Evolutionary conservation across 1,284 basidiomycete species (phyloP), one percentile per base, ranked within the genome.

Genomic region (Termitomyces sp.): DNA sequence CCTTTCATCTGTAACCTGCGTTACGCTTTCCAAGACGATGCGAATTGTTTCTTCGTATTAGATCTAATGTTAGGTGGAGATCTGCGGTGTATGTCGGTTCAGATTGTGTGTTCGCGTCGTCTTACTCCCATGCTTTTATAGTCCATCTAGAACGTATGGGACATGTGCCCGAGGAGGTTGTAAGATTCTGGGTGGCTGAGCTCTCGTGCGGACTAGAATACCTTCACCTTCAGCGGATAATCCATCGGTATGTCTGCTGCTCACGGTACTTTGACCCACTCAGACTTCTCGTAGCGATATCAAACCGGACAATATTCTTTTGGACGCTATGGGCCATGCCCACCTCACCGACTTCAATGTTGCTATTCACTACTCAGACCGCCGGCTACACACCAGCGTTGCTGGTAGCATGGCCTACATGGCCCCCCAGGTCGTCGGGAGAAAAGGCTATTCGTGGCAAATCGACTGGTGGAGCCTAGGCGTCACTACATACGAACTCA

Each of bases 391-490:
- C 67, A 94, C 91, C 1, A 94, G 92, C 54, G 90, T 99, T 3
- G 96, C 94, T 1, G 94, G 94, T 2, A 94, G 90, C 62, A 96
- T 98, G 92, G 95, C 96, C 0, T 99, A 99, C 74, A 99, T 99
- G 96, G 94, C 95, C 2, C 91, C 95, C 1, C 94, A 98, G 68
- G 88, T 98, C 17, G 79, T 98, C 46, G 79, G 73, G 47, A 73
- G 77, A 59, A 83, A 79, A 64, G 88, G 88, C 21, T 98, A 98
- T 69, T 89, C 89, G 9, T 94, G 90, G 78, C 86, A 87, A 31
- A 84, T 92, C 52, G 94, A 98, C 69, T 98, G 92, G 88, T 98
- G 94, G 94, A 94, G 91, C 63, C 77, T 98, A 21, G 94, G 94
- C 36, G 80, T 98, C 56, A 88, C 91, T 31, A 86, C 86, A 50